phyloP scores from a whole-genome alignment of 176 grass and related monocot genomes.

The Lolium rigidum region DNA sequence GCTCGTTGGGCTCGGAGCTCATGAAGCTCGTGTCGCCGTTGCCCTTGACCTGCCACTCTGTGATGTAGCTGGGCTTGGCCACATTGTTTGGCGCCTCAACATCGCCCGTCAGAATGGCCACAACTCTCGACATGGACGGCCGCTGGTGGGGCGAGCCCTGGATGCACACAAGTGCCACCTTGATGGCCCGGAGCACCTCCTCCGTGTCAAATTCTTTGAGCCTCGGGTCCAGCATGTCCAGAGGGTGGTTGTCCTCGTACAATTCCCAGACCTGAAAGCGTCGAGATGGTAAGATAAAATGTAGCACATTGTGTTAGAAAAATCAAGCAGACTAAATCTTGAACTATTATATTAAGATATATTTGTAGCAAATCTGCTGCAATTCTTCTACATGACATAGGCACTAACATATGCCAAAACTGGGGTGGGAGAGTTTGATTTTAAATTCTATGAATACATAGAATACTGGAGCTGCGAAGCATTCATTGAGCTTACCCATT shows the following conservation, averaged over 20 bases:
- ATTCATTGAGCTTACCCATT: too few relatives aligned
- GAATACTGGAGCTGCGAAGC: too few relatives aligned
- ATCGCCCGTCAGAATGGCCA: slow-evolving; percentile 59
- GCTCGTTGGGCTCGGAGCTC: too few relatives aligned
- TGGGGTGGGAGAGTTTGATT: too few relatives aligned
- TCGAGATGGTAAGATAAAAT: neutral
- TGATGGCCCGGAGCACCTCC: slow-evolving; percentile 56
- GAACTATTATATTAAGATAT: too few relatives aligned
- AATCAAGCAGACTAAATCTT: too few relatives aligned
- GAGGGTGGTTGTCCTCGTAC: slow-evolving; percentile 46
- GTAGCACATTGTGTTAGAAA: too few relatives aligned
- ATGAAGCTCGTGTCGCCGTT: slow-evolving; percentile 2
- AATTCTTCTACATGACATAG: too few relatives aligned
- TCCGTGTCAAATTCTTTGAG: slow-evolving; percentile 46
- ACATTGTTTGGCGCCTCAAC: slow-evolving; percentile 38
- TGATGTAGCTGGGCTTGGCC: slow-evolving; percentile 66
- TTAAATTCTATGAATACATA: too few relatives aligned
- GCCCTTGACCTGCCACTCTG: slow-evolving; percentile 65
- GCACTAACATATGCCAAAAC: too few relatives aligned
- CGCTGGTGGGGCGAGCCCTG: slow-evolving; percentile 58
- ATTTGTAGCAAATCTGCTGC: too few relatives aligned
- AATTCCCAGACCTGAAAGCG: slow-evolving; percentile 62
- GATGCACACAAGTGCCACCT: slow-evolving; percentile 62
- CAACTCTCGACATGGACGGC: slow-evolving; percentile 72
- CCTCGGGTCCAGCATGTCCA: slow-evolving; percentile 63